Evolutionary conservation across 148 eudicot species (phyloP).

Genomic region (Camellia sinensis): DNA sequence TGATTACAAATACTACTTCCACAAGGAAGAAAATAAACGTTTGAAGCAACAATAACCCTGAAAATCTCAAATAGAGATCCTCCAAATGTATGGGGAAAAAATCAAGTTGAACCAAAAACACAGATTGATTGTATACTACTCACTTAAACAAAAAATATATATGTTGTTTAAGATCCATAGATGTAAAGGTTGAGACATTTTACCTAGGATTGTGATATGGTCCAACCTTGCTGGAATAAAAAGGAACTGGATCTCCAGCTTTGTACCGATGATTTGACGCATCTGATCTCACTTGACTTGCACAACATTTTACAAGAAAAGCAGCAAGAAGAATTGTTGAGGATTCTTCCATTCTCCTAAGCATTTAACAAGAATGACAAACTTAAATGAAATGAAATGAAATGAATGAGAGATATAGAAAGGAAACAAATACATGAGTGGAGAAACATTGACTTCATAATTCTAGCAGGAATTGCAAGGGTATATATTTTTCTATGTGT

Average conservation of each 20-base stretch:
- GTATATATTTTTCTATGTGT: neutral
- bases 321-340: neutral
- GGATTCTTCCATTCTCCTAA: conserved; percentile 3
- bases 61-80: no score
- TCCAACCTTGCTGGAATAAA: conserved; percentile 38
- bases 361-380: neutral
- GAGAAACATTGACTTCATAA: neutral
- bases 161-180: neutral
- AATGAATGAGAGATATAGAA: neutral
- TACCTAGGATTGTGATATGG: conserved; percentile 41
- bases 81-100: no score
- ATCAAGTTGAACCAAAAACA: no score
- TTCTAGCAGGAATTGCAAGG: neutral
- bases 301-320: neutral
- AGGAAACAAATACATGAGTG: neutral
- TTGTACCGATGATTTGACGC: conserved; percentile 23
- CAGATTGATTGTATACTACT: no score
- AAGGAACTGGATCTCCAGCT: conserved; percentile 36
- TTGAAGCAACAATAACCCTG: no score
- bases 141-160: no score
- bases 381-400: neutral
- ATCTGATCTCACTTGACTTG: conserved; percentile 16
- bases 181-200: neutral
- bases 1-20: neutral
- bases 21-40: neutral